A percentile compares a stretch with the other conserved stretches of the same genome.
Conservation (phyloP, 2,329 filamentous ascomycete species). For the Dactylellina cionopaga region DNA sequence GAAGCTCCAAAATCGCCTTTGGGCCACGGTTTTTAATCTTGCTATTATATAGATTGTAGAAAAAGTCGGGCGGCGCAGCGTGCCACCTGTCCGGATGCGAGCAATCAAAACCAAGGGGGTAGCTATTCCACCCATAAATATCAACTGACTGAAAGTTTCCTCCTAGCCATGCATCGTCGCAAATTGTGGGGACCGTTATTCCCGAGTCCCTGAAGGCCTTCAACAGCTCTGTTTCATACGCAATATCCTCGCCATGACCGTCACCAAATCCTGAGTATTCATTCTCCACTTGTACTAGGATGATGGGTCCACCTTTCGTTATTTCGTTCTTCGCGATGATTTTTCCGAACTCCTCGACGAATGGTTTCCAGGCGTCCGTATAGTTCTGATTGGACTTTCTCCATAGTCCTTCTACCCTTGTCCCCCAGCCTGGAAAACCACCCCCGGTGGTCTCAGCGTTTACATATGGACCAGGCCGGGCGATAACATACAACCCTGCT, state of each 20-base stretch:
- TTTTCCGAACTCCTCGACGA: constrained; percentile 63
- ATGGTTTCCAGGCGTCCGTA: constrained; percentile 64
- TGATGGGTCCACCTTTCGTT: constrained; percentile 70
- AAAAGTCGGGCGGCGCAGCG: constrained; percentile 33
- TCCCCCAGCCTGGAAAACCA: constrained; percentile 45
- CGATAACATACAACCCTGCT: constrained; percentile 57
- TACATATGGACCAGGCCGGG: constrained; percentile 57
- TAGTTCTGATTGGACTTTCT: constrained; percentile 62
- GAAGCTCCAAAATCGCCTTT: constrained; percentile 64
- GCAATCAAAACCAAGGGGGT: constrained; percentile 44
- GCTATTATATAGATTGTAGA: constrained; percentile 39
- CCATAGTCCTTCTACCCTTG: constrained; percentile 59
- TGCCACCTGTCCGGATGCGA: constrained; percentile 43
- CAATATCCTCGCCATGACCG: constrained; percentile 28
- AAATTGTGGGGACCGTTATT: constrained; percentile 41
- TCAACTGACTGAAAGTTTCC: constrained; percentile 46
- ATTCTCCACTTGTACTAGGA: constrained; percentile 73
- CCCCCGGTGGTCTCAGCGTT: constrained; percentile 66
- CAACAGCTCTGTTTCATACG: constrained; percentile 36
- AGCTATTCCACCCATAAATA: constrained; percentile 50
- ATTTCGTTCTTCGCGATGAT: constrained; percentile 66
- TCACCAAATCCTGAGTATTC: constrained; percentile 68
- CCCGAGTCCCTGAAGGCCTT: constrained; percentile 35
- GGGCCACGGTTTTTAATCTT: constrained; percentile 31
- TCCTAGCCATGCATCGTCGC: constrained; percentile 45